Base-by-base conservation (phyloP, 495 filamentous ascomycete species). In the Geopyxis carbonaria region DNA sequence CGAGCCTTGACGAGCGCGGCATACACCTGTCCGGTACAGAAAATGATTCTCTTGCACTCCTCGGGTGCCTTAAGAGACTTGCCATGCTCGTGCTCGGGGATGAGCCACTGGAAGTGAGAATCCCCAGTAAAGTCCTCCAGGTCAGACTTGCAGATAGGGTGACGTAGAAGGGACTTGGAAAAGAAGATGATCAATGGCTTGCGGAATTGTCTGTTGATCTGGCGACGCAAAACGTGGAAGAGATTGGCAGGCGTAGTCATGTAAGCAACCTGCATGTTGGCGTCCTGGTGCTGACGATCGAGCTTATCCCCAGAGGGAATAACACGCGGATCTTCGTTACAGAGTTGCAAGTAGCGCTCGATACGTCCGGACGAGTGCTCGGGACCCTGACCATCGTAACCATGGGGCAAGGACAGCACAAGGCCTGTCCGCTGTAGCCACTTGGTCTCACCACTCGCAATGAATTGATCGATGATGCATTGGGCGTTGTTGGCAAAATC, bases 401-500 rank as follows among this genome's bases (percentile, higher is more conserved):
- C 89, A 62, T 97, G 89, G 29, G 89, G 89, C 25, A 97, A 68
- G 38, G 81, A 93, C 64, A 94, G 73, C 42, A 95, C 81, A 28
- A 97, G 70, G 48, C 89, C 89, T 42, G 84, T 91, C 51, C 89
- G 77, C 66, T 97, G 89, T 60, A 93, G 73, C 89, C 89, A 97
- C 68, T 97, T 97, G 39, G 78, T 75, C 62, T 97, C 89, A 52
- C 91, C 89, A 29, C 91, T 91, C 28, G 91, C 89, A 50, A 97
- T 75, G 64, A 97, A 97, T 64, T 97, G 89, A 61, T 97, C 89
- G 56, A 94, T 85, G 63, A 97, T 91, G 59, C 85, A 93, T 61
- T 97, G 89, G 31, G 86, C 83, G 61, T 93, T 95, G 72, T 97
- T 97, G 66, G 86, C 89, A 48, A 97, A 97, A 62, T 97, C 89